Percentiles rank a stretch among this genome's conserved stretches.
phyloP scores from a whole-genome alignment of 2,329 filamentous ascomycete species.

The Fusarium coffeatum region DNA sequence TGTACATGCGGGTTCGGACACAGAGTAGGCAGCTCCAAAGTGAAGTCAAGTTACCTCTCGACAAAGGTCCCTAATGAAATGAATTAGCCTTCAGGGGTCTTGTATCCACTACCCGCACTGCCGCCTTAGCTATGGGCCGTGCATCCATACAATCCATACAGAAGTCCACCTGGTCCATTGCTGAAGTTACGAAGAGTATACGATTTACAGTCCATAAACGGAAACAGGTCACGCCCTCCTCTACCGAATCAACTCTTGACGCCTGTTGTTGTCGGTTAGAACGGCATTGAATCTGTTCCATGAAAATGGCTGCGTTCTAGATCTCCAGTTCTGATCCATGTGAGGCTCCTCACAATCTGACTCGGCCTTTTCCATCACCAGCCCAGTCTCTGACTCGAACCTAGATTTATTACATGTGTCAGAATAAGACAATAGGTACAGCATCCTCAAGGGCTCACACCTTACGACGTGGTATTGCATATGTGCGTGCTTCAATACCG shows the following conservation, averaged over 20 bases:
- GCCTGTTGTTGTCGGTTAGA: slow-evolving; percentile 1
- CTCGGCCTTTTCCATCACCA: not conserved
- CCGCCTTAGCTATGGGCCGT: slow-evolving; percentile 15
- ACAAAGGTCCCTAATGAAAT: slow-evolving; percentile 18
- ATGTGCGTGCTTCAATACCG: not conserved
- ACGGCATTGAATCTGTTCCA: slow-evolving; percentile 3
- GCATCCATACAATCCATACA: not conserved
- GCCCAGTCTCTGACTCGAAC: slow-evolving; percentile 8
- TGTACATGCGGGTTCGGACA: not conserved
- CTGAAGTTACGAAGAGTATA: slow-evolving; percentile 17
- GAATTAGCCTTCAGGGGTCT: slow-evolving; percentile 6
- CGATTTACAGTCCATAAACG: slow-evolving; percentile 7
- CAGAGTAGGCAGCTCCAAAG: not conserved
- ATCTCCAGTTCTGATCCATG: not conserved
- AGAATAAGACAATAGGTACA: not conserved
- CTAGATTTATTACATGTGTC: not conserved
- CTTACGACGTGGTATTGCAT: slow-evolving; percentile 12
- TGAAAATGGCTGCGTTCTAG: slow-evolving; percentile 12
- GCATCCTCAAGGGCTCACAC: not conserved
- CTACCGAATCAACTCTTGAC: slow-evolving; percentile 4
- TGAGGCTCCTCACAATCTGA: not conserved
- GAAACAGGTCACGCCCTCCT: slow-evolving; percentile 31
- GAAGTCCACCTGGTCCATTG: not conserved
- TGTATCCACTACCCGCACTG: slow-evolving; percentile 24
- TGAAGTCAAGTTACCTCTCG: slow-evolving; percentile 1